Conservation (phyloP, 805 yeast species). For the Ascoidea tarda region DNA sequence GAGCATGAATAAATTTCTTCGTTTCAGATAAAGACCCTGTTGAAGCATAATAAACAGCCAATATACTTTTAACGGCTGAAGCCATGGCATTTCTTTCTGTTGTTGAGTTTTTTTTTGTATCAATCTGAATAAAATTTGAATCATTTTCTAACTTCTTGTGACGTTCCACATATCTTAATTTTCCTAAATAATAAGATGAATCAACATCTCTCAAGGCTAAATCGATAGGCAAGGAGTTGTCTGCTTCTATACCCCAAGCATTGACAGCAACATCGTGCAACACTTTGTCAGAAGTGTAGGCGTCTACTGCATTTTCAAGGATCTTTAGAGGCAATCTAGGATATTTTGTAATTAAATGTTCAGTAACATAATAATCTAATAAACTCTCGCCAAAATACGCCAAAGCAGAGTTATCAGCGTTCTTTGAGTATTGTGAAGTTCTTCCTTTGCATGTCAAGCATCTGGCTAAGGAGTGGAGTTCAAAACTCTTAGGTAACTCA, state of each 20-base stretch:
- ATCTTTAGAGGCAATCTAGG: conserved; percentile 85
- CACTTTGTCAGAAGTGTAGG: conserved; percentile 56
- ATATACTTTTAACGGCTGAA: conserved; percentile 63
- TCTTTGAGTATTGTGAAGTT: conserved; percentile 25
- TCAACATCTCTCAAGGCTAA: neutral
- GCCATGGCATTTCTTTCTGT: conserved; percentile 27
- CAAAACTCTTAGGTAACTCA: conserved; percentile 39
- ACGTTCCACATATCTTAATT: conserved; percentile 33
- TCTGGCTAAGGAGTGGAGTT: conserved; percentile 62
- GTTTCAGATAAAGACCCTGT: conserved; percentile 48
- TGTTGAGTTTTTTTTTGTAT: neutral
- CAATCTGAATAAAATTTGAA: conserved; percentile 1
- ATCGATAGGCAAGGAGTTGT: conserved; percentile 44
- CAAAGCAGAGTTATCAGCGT: conserved; percentile 65
- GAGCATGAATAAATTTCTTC: conserved; percentile 54
- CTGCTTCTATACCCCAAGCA: conserved; percentile 82
- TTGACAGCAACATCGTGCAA: conserved; percentile 50
- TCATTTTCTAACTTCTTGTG: conserved; percentile 6
- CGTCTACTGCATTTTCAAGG: conserved; percentile 59
- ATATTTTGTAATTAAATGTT: conserved; percentile 56
- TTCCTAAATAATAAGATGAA: conserved; percentile 32
- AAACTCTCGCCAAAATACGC: conserved; percentile 73
- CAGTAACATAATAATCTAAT: conserved; percentile 61
- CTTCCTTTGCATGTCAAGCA: conserved; percentile 47
- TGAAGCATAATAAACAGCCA: conserved; percentile 74